A percentile compares a stretch with the other conserved stretches of the same genome.
Conservation (phyloP, 2,329 filamentous ascomycete genomes). For the Clonostachys chloroleuca region DNA sequence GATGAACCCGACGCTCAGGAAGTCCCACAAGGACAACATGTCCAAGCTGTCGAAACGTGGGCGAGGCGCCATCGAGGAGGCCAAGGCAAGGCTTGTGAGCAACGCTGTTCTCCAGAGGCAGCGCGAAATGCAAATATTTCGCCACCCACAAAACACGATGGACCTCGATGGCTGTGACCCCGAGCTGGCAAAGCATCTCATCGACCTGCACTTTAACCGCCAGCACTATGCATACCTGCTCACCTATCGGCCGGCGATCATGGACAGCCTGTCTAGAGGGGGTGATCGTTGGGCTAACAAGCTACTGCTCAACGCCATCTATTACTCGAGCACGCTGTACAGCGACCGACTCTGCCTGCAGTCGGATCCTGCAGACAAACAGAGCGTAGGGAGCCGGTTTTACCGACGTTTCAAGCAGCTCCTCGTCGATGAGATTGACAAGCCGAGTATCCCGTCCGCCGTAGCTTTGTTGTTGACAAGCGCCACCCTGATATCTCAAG, state of each 20-base stretch:
- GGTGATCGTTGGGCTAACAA: conserved; percentile 28
- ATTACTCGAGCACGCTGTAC: conserved; percentile 29
- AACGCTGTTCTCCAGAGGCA: conserved; percentile 25
- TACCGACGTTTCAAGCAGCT: conserved; percentile 29
- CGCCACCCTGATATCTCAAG: conserved; percentile 22
- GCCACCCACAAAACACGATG: conserved; percentile 18
- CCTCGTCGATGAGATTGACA: conserved; percentile 21
- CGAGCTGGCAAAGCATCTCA: conserved; percentile 26
- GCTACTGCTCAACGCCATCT: conserved; percentile 31
- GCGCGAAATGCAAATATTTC: conserved; percentile 19
- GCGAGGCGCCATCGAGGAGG: conserved; percentile 16
- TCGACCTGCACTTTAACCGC: conserved; percentile 29
- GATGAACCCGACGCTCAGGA: conserved; percentile 21
- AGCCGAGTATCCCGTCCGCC: conserved; percentile 28
- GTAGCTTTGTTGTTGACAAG: conserved; percentile 24
- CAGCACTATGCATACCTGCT: conserved; percentile 29
- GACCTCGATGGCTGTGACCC: conserved; percentile 24
- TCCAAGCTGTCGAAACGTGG: conserved; percentile 16
- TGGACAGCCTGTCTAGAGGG: conserved; percentile 25
- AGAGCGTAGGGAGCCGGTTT: conserved; percentile 26
- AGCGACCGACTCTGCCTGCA: conserved; percentile 27
- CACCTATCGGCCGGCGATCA: conserved; percentile 30
- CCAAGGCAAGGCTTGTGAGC: conserved; percentile 25
- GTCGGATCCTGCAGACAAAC: conserved; percentile 21
- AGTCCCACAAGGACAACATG: conserved; percentile 19